A percentile compares a stretch with the other conserved stretches of the same genome.
Evolutionary conservation across 2,329 filamentous ascomycete genomes (phyloP).

Genomic region (Tolypocladium guangdongense): DNA sequence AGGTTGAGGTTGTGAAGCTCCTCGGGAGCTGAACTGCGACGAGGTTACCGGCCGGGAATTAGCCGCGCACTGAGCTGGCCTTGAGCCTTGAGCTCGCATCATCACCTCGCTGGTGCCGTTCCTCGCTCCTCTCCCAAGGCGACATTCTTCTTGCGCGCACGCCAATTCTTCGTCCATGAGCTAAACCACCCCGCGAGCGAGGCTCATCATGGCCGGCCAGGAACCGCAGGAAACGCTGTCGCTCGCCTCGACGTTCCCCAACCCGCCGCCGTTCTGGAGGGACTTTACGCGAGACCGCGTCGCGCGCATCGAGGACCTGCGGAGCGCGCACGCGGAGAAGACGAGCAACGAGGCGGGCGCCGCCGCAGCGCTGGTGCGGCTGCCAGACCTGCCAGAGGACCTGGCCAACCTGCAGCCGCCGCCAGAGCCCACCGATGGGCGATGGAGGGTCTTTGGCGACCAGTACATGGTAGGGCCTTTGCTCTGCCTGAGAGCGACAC

Average conservation of each 20-base stretch:
- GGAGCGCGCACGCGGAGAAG: constrained; percentile 24
- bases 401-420: constrained; percentile 75
- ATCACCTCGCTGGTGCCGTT: background rate
- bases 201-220: constrained; percentile 45
- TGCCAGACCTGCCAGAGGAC: constrained; percentile 52
- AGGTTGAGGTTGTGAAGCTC: background rate
- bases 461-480: constrained; percentile 40
- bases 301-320: constrained; percentile 37
- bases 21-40: background rate
- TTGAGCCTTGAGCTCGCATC: background rate
- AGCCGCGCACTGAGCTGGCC: background rate
- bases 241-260: constrained; percentile 62
- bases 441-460: constrained; percentile 66
- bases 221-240: constrained; percentile 24
- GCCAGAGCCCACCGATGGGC: constrained; percentile 55
- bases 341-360: constrained; percentile 7
- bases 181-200: background rate
- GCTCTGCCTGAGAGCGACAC: background rate
- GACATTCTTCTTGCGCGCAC: background rate
- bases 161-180: constrained; percentile 1
- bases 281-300: constrained; percentile 73
- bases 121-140: background rate
- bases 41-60: background rate
- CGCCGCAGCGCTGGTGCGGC: constrained; percentile 17
- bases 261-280: constrained; percentile 83